Percentiles rank a stretch among this genome's conserved stretches.
These are phyloP conservation scores for Raffaelea deltoideospora DNA, from an alignment of 2,329 filamentous ascomycete genomes.

Conservation along the genomic window DNA sequence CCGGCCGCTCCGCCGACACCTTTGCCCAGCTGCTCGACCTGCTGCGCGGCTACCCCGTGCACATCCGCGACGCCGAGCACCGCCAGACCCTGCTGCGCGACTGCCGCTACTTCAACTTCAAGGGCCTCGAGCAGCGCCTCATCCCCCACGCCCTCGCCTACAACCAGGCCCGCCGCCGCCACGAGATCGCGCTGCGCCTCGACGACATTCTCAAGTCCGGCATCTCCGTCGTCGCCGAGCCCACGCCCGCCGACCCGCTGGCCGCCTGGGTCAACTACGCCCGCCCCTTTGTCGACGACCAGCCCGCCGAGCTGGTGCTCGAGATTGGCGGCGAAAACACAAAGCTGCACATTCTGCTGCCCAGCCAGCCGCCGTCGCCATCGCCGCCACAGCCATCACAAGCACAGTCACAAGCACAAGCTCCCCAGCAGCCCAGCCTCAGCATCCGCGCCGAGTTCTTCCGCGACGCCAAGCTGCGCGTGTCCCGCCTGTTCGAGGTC, in stretches of 20 bases:
- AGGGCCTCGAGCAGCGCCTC: constrained; percentile 75
- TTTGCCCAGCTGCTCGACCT: constrained; percentile 74
- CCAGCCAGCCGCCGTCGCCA: constrained; percentile 11
- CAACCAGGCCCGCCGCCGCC: constrained; percentile 51
- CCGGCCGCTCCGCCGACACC: constrained; percentile 65
- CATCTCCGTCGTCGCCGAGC: constrained; percentile 46
- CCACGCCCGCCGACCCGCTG: constrained; percentile 12
- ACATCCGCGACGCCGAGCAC: constrained; percentile 62
- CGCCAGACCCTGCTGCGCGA: constrained; percentile 66
- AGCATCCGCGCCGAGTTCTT: constrained; percentile 57
- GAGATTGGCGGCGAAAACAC: constrained; percentile 61
- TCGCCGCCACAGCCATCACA: constrained; percentile 3
- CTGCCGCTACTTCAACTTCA: constrained; percentile 85
- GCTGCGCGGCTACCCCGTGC: constrained; percentile 67
- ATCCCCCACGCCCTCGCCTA: constrained; percentile 63
- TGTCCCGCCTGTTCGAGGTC: constrained; percentile 63
- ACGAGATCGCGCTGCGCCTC: constrained; percentile 66
- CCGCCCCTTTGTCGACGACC: constrained; percentile 71
- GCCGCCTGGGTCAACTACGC: constrained; percentile 58
- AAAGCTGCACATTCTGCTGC: constrained; percentile 29
- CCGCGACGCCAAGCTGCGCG: constrained; percentile 50
- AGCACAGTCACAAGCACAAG: no score
- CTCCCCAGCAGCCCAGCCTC: background rate
- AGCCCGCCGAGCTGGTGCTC: constrained; percentile 57
- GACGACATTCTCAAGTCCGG: constrained; percentile 85